Percentiles rank a stretch among this genome's conserved stretches.
These are phyloP conservation scores for Tricholoma flavovirens DNA, from an alignment of 768 basidiomycete species.

Conservation along the genomic window DNA sequence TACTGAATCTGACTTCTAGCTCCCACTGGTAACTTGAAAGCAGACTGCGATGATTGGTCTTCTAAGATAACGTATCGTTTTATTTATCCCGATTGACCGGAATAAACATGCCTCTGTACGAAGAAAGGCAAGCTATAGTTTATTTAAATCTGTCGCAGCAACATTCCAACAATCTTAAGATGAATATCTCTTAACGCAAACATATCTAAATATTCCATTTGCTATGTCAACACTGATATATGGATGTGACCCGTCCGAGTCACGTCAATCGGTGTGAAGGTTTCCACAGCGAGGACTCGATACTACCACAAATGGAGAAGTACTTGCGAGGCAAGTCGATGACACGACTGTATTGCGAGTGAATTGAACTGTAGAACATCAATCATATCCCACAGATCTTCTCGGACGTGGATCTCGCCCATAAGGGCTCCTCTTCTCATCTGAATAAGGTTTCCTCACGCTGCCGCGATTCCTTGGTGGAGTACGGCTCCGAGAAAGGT, in stretches of 20 bases:
- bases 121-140: no score
- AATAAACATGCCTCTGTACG: not conserved
- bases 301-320: not conserved
- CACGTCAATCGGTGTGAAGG: no score
- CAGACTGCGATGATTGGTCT: no score
- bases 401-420: slow-evolving; percentile 9
- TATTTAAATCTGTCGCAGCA: no score
- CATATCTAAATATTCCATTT: no score
- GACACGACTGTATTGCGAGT: not conserved
- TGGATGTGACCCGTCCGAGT: no score
- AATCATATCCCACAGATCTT: slow-evolving; percentile 11
- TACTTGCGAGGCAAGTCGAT: not conserved
- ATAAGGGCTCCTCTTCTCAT: slow-evolving; percentile 3
- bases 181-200: no score
- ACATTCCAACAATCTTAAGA: no score
- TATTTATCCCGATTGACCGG: not conserved
- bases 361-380: slow-evolving; percentile 1
- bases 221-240: no score
- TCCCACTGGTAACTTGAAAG: not conserved
- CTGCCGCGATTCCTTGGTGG: slow-evolving; percentile 8
- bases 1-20: not conserved
- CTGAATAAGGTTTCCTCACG: slow-evolving; percentile 8
- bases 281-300: not conserved
- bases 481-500: slow-evolving; percentile 9
- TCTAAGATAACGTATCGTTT: no score